These are phyloP conservation scores for Heliamphora pulchella DNA, from an alignment of 179 eudicot genomes.

Conservation along the genomic window DNA sequence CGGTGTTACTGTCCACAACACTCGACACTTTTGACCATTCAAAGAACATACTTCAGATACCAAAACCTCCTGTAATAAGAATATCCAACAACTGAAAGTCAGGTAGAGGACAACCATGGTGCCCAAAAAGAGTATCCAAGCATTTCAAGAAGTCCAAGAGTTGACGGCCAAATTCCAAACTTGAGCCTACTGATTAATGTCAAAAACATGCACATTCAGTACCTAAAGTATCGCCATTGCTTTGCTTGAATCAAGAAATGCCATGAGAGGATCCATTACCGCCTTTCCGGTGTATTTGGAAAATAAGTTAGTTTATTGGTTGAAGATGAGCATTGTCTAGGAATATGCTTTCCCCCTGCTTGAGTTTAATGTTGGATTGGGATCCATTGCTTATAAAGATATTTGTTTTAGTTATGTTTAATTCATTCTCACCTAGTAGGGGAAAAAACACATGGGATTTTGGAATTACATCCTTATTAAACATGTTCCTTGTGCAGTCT, in stretches of 20 bases:
- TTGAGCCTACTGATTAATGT: not conserved
- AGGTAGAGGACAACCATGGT: not conserved
- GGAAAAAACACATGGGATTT: too few species aligned
- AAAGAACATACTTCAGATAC: conserved; percentile 52
- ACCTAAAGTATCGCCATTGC: not conserved
- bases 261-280: not conserved
- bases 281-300: not conserved
- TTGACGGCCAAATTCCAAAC: conserved; percentile 1
- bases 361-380: not conserved
- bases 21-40: conserved; percentile 27
- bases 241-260: not conserved
- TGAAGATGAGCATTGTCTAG: not conserved
- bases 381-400: not conserved
- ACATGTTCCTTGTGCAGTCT: not conserved
- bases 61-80: conserved; percentile 46
- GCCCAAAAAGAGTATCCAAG: not conserved
- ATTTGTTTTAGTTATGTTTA: not conserved
- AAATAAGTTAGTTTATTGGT: not conserved
- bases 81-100: conserved; percentile 1
- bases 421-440: not conserved
- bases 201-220: not conserved
- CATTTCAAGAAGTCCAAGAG: not conserved
- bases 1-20: conserved; percentile 54
- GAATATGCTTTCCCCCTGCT: not conserved
- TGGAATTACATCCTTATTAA: not conserved